Evolutionary conservation across 805 yeast genomes (phyloP), one percentile per base, ranked within the genome.

Genomic region (Wickerhamiella kurtzmanii): DNA sequence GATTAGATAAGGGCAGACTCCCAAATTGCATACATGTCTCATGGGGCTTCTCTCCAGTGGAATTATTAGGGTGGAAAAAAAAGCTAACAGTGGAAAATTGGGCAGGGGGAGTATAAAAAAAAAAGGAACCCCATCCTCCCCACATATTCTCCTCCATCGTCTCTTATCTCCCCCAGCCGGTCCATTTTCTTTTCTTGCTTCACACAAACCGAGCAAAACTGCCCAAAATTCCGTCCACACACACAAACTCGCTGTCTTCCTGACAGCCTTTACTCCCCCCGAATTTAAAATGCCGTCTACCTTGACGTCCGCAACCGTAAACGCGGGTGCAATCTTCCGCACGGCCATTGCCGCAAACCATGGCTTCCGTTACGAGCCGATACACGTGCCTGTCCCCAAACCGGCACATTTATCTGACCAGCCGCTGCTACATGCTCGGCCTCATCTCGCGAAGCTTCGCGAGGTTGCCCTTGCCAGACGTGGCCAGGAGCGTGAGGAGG

Each of bases 401-500:
- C n/a, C n/a, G n/a, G n/a, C n/a, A 25, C 32, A 6, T 25, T 11
- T 11, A 25, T 6, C 11, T 6, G 32, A 6, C 9, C 32, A 6
- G 32, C 32, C 11, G 32, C 9, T 11, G 32, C 32, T 11, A 11
- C 32, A 25, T 25, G 32, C 32, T 25, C 32, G 11, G 32, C 32
- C 32, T 6, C 32, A 25, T 11, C 32, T 25, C 32, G 32, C 32
- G 32, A 25, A 25, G 11, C 41, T 38, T 6, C 32, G 13, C 18
- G 39, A 38, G 41, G 47, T 48, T 25, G 25, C 22, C 4, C 17
- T 28, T 2, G 35, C 43, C 22, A 43, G 44, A 3, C 42, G 35
- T 13, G 45, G 37, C 13, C 39, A 45, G 19, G 41, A 41, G 36
- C 47, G 37, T 16, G 37, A 17, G 13, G 94, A 86, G 60, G 82